Conservation (phyloP, 345 rosid species). For the Eucalyptus erythrocorys region DNA sequence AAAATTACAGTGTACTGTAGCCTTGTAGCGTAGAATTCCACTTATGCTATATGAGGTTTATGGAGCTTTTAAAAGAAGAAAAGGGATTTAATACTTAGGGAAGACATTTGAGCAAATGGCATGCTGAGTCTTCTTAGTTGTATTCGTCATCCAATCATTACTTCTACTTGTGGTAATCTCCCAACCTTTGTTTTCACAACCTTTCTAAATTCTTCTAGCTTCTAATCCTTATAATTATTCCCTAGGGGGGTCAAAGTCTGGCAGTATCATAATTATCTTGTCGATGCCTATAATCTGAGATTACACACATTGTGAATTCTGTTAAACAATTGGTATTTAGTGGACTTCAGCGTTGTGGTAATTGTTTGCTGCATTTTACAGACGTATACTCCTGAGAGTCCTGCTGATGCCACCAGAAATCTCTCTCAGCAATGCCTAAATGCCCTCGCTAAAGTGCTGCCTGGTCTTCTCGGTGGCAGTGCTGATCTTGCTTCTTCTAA, state of each 20-base stretch:
- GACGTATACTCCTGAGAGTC: conserved; percentile 82
- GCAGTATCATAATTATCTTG: background rate
- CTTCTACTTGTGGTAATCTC: background rate
- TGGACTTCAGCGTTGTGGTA: background rate
- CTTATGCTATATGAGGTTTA: background rate
- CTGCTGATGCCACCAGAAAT: conserved; percentile 94
- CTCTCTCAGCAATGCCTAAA: conserved; percentile 84
- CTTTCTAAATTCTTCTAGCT: background rate
- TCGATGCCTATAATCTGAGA: background rate
- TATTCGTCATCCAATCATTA: background rate
- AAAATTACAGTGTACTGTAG: background rate
- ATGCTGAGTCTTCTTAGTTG: background rate
- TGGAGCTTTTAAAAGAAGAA: background rate
- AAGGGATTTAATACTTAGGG: background rate
- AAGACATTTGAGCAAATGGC: background rate
- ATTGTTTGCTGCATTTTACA: conserved; percentile 16
- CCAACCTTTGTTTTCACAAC: background rate
- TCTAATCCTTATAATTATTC: background rate
- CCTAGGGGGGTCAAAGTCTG: background rate
- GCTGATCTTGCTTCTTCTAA: conserved; percentile 99
- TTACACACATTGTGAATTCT: background rate
- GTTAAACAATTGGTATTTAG: background rate
- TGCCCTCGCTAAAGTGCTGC: conserved; percentile 69
- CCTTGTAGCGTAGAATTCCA: background rate
- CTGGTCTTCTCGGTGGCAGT: conserved; percentile 96